phyloP scores from a whole-genome alignment of 2,329 filamentous ascomycete species.

The Penicillium sp. region DNA sequence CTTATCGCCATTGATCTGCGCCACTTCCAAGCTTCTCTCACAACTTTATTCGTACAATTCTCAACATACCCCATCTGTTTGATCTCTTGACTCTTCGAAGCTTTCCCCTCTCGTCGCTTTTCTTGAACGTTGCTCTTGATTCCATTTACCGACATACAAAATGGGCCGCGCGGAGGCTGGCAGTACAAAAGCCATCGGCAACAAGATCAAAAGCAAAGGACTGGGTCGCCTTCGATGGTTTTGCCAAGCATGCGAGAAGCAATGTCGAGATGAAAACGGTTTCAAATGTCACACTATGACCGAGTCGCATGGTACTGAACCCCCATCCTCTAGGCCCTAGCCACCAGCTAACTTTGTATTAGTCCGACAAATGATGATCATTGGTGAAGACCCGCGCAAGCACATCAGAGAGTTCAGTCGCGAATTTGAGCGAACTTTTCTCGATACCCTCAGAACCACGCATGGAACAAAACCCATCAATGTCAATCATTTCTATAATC shows the following conservation, averaged over 20 bases:
- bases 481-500: slow-evolving; percentile 92
- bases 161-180: slow-evolving; percentile 95
- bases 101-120: neutral
- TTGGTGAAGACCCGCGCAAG: slow-evolving; percentile 83
- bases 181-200: slow-evolving; percentile 83
- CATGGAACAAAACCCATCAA: slow-evolving; percentile 90
- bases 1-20: slow-evolving; percentile 2
- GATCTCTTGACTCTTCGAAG: neutral
- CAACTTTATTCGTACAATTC: neutral
- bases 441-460: slow-evolving; percentile 71
- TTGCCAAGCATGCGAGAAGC: slow-evolving; percentile 74
- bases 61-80: neutral
- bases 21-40: neutral
- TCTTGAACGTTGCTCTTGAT: neutral
- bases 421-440: slow-evolving; percentile 78
- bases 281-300: slow-evolving; percentile 73
- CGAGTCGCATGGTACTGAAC: neutral
- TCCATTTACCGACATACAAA: slow-evolving; percentile 33
- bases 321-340: too few relatives aligned
- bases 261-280: slow-evolving; percentile 72
- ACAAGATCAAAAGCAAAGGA: slow-evolving; percentile 75
- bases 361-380: slow-evolving; percentile 81
- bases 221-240: slow-evolving; percentile 85
- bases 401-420: slow-evolving; percentile 77
- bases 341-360: neutral